Base-by-base conservation (phyloP, 2,329 filamentous ascomycete species). In the Xylaria sp. region DNA sequence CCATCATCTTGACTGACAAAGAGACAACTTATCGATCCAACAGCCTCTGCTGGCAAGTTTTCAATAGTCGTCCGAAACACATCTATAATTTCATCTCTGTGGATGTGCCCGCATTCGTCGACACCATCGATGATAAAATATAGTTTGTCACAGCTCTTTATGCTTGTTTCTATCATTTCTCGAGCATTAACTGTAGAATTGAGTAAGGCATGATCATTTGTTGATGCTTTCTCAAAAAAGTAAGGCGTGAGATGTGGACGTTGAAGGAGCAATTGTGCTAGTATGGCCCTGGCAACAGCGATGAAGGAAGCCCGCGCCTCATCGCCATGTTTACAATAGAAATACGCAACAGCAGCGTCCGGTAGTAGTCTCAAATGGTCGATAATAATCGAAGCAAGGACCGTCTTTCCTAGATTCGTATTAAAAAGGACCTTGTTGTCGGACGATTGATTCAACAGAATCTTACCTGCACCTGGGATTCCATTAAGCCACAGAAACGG, bases 81-180 rank as follows among this genome's bases (percentile, higher is more conserved):
- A 7, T 61, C 59, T 9, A 77, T 49, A 23, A 82, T 78, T 15
- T 73, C 63, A 55, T 77, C 79, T 43, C 79, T 73, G 33, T 82
- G 74, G 0, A 72, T 66, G 54, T 62, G 54, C 9, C 73, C 68
- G 62, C 81, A 83, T 71, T 83, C 82, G 67, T 84, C 82, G 23
- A 84, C 67, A 0, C 82, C 82, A 72, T 84, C 82, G 49, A 84
- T 71, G 2, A 84, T 71, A 13, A 83, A 74, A 59, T 79, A 80
- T 9, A 75, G 67, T 36, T 71, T 75, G 15, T 72, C 64, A 25
- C 72, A 76, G 57, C 69, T 77, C 13, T 74, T 52, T 0, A 81
- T 66, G 31, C 73, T 72, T 4, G 73, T 71, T 20, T 73, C 64
- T 7, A 83, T 68, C 43, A 82, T 69, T 31, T 80, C 73, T 48